Percentiles rank a stretch among this genome's conserved stretches.
These are phyloP conservation scores for Cantharellus cinnabarinus DNA, from an alignment of 768 basidiomycete genomes.

Conservation along the genomic window DNA sequence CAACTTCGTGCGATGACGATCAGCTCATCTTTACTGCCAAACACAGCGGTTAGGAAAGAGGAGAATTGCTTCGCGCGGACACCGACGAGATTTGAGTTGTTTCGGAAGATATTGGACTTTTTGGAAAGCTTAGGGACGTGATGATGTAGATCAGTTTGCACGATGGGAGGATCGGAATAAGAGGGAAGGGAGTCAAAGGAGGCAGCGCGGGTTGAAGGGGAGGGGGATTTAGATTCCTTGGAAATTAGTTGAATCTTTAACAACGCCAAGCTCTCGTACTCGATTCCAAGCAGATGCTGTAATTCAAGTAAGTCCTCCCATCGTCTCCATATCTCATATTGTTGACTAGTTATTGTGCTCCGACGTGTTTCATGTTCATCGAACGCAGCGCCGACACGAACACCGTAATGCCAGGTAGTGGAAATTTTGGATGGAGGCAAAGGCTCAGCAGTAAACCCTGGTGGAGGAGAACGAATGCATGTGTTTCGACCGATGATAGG, in stretches of 20 bases:
- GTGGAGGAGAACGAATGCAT: slow-evolving; percentile 37
- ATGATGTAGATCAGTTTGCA: slow-evolving; percentile 47
- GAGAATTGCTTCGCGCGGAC: slow-evolving; percentile 41
- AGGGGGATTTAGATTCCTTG: slow-evolving; percentile 24
- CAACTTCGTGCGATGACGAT: neutral
- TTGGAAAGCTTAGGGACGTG: slow-evolving; percentile 45
- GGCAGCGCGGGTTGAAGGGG: slow-evolving; percentile 28
- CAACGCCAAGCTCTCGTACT: slow-evolving; percentile 44
- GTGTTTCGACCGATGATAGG: slow-evolving; percentile 19
- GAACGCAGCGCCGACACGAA: slow-evolving; percentile 29
- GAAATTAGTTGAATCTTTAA: slow-evolving; percentile 50
- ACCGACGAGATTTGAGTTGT: slow-evolving; percentile 43
- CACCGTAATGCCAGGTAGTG: slow-evolving; percentile 36
- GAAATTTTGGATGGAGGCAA: slow-evolving; percentile 34
- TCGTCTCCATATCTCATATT: slow-evolving; percentile 53
- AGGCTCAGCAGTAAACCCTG: slow-evolving; percentile 36
- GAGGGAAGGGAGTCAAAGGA: slow-evolving; percentile 75
- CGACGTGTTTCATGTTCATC: neutral
- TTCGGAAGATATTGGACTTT: slow-evolving; percentile 52
- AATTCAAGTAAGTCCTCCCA: slow-evolving; percentile 75
- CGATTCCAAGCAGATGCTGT: slow-evolving; percentile 45
- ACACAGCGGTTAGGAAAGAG: slow-evolving; percentile 37
- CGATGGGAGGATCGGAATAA: slow-evolving; percentile 28
- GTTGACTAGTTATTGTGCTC: slow-evolving; percentile 19
- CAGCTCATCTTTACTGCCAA: slow-evolving; percentile 9